Conservation (phyloP, 768 basidiomycete species). For the Amanita thiersii region DNA sequence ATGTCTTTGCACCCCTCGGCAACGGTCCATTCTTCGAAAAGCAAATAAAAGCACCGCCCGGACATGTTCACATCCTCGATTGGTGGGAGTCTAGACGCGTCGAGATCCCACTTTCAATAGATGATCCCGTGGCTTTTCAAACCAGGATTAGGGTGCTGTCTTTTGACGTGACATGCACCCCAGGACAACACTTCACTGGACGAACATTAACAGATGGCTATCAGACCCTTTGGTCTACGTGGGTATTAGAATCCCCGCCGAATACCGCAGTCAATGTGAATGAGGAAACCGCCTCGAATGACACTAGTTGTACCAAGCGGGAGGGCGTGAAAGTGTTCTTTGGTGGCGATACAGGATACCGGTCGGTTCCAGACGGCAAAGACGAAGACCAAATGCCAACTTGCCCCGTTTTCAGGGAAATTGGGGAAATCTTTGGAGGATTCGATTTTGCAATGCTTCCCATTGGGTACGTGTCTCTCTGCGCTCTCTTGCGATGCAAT, state of each 20-base stretch:
- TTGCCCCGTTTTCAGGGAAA: slow-evolving; percentile 69
- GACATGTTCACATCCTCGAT: slow-evolving; percentile 45
- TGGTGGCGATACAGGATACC: slow-evolving; percentile 64
- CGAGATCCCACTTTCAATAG: slow-evolving; percentile 20
- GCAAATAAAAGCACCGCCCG: slow-evolving; percentile 27
- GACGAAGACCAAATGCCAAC: slow-evolving; percentile 43
- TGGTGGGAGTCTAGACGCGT: slow-evolving; percentile 53
- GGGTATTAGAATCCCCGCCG: slow-evolving; percentile 37
- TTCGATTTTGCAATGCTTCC: slow-evolving; percentile 69
- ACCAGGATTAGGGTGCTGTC: slow-evolving; percentile 11
- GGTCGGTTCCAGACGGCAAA: slow-evolving; percentile 36
- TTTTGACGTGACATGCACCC: slow-evolving; percentile 50
- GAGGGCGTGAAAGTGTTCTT: slow-evolving; percentile 40
- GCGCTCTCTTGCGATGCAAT: too few species aligned
- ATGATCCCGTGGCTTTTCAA: too few species aligned
- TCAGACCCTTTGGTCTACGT: slow-evolving; percentile 58
- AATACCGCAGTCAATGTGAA: not conserved
- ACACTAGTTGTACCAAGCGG: not conserved
- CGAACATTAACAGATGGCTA: slow-evolving; percentile 41
- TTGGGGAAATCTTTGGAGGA: slow-evolving; percentile 52
- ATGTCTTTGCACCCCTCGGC: slow-evolving; percentile 54
- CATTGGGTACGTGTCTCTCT: slow-evolving; percentile 37
- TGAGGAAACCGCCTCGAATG: slow-evolving; percentile 27
- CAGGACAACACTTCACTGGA: slow-evolving; percentile 57
- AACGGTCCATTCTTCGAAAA: slow-evolving; percentile 33